These are phyloP conservation scores for Neurospora sp. DNA, from an alignment of 495 filamentous ascomycete genomes.

Conservation along the genomic window DNA sequence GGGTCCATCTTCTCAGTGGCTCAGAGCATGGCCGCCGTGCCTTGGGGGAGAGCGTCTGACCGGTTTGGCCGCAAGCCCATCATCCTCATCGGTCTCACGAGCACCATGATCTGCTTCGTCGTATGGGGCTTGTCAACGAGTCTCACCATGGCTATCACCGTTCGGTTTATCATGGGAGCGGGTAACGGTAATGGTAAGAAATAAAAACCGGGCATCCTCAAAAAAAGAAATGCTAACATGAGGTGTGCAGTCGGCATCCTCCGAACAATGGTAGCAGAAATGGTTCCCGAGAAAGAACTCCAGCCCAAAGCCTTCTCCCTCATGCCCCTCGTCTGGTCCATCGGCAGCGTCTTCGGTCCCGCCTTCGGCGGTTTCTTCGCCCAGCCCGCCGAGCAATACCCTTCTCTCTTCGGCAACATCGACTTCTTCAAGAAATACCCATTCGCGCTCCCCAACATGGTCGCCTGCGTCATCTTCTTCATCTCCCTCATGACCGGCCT, in stretches of 20 bases:
- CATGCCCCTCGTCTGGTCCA: slow-evolving; percentile 75
- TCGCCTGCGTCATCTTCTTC: slow-evolving; percentile 60
- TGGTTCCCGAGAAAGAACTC: slow-evolving; percentile 72
- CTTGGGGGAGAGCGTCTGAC: slow-evolving; percentile 75
- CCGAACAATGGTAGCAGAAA: slow-evolving; percentile 59
- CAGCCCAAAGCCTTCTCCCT: slow-evolving; percentile 75
- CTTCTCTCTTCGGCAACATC: slow-evolving; percentile 53
- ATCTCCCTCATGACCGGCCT: slow-evolving; percentile 59
- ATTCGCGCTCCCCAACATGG: slow-evolving; percentile 72
- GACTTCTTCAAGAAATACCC: slow-evolving; percentile 64
- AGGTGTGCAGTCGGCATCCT: slow-evolving; percentile 48
- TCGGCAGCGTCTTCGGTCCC: slow-evolving; percentile 82
- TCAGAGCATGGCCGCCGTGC: slow-evolving; percentile 62
- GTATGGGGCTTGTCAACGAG: slow-evolving; percentile 70
- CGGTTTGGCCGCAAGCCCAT: slow-evolving; percentile 61
- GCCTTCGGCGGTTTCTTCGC: slow-evolving; percentile 79
- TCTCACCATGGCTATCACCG: slow-evolving; percentile 58
- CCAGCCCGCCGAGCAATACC: slow-evolving; percentile 61
- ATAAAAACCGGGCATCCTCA: background rate
- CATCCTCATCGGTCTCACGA: slow-evolving; percentile 58
- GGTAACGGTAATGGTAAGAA: slow-evolving; percentile 52
- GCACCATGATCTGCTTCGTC: slow-evolving; percentile 62
- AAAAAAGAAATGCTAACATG: background rate
- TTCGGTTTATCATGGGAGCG: slow-evolving; percentile 57
- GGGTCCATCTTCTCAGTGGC: slow-evolving; percentile 62